Evolutionary conservation across 164 flowering plant genomes (phyloP), one percentile per base, ranked within the genome.

Genomic region (Kingdonia uniflora): DNA sequence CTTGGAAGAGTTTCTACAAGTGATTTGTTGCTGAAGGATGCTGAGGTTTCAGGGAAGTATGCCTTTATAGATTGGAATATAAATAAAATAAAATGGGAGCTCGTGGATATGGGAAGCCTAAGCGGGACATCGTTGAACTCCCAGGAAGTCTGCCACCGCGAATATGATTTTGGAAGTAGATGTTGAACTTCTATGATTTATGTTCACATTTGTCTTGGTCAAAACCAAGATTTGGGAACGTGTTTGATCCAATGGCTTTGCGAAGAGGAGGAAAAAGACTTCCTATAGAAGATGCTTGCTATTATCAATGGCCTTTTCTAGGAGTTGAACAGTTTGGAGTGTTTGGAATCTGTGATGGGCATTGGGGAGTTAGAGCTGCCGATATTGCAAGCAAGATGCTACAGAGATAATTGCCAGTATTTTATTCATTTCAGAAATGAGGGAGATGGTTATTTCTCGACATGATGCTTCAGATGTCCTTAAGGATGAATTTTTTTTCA

Each of bases 1-100:
- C 82, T 94, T 68, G 97, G 99, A 66, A 86, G 99, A 74, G 85
- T 82, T 62, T 61, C 87, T 57, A 92, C 95, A 8, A 75, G 95
- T 72, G 85, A 79, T 62, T 42, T 94, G 22, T 35, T 80, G 42
- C 29, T 88, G 64, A 80, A 76, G 61, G 99, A 94, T 65, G 67
- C 83, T 21, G 99, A 88, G 68, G 92, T 94, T 56, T 94, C 99
- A 6, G 99, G 99, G 56, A 94, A 82, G 70, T 95, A 94, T 81
- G 97, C 97, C 11, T 22, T 68, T 74, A 80, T 94, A 58, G 84
- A 72, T 52, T 94, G 99, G 99, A 84, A 94, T 64, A 48, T 59
- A 19, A 71, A 80, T 73, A 89, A 74, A 61, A 63, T 72, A 65
- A 88, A 79, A 66, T 94, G 99, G 99, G 99, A 94, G 68, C 69